phyloP scores from a whole-genome alignment of 768 basidiomycete species.

The Kwoniella sp. region DNA sequence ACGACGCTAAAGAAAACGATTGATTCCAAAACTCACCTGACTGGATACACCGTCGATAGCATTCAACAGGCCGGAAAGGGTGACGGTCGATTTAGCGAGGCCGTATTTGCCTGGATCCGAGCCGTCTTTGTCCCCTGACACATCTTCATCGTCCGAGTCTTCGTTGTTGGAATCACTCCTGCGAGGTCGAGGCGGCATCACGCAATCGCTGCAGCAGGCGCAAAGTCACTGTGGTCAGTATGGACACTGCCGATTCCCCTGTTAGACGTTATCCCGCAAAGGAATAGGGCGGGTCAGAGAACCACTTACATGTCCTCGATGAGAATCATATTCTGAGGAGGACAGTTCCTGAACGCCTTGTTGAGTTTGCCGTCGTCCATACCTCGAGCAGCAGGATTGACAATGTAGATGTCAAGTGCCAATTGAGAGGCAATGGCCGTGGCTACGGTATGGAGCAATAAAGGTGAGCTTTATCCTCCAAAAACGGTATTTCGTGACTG shows the following conservation, averaged over 20 bases:
- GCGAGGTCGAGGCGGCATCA: conserved; percentile 24
- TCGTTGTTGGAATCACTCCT: not conserved
- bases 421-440: conserved; percentile 78
- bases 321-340: conserved; percentile 79
- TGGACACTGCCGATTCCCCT: too few relatives aligned
- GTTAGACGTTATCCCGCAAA: too few relatives aligned
- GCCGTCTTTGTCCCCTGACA: not conserved
- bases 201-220: conserved; percentile 43
- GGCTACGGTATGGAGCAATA: too few relatives aligned
- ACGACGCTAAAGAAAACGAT: too few relatives aligned
- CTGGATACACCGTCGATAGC: conserved; percentile 42
- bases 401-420: conserved; percentile 87
- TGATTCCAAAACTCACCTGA: conserved; percentile 46
- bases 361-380: conserved; percentile 75
- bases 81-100: conserved; percentile 38
- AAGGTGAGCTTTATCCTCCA: too few relatives aligned
- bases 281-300: not conserved
- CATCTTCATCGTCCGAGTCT: not conserved
- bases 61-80: conserved; percentile 49
- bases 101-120: conserved; percentile 17
- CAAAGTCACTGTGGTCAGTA: too few relatives aligned
- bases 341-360: conserved; percentile 82
- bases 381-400: conserved; percentile 56
- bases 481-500: too few relatives aligned
- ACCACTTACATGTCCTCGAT: conserved; percentile 74